Evolutionary conservation across 768 basidiomycete species (phyloP), one percentile per base, ranked within the genome.

Genomic region (Suillus placidus): DNA sequence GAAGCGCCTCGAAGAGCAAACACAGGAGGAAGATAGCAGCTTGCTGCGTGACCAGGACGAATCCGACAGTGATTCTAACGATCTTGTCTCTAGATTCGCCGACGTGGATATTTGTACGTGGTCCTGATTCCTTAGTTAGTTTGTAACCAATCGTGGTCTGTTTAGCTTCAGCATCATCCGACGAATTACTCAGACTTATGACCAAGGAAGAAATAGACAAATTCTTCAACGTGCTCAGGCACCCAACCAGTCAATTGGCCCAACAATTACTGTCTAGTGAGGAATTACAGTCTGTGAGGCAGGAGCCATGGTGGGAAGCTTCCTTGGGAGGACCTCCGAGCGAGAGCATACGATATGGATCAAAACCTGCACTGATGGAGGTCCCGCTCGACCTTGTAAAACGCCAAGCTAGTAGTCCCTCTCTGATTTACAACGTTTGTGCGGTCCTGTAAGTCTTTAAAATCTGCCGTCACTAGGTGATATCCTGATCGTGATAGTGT

Each of bases 271-370:
- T 94, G 26, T 76, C 84, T 35, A 87, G 85, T 66, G 80, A 84
- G 64, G 86, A 86, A 52, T 72, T 92, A 1, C 81, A 82, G 35
- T 75, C 77, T 6, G 82, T 81, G n/a, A 80, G 76, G 26, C 76
- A 77, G 5, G 77, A 80, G 6, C 93, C 93, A 6, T 95, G 94
- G 94, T 95, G 93, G 93, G 83, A 88, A 63, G 77, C 71, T 23
- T 68, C 71, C 1, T 18, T 57, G 4, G 67, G 66, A 30, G 61
- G 55, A 60, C 20, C 61, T 61, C 34, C 66, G 2, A 7, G 34
- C n/a, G 63, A 67, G 30, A 66, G n/a, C 12, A 58, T 43, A 34
- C 73, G 71, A 30, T 77, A 79, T 69, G 83, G 83, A 4, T 26
- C 66, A 14, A 77, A 73, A 56, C 88, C 87, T 30, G 64, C 74